phyloP scores from a whole-genome alignment of 495 filamentous ascomycete species.

The Daldinia loculata region DNA sequence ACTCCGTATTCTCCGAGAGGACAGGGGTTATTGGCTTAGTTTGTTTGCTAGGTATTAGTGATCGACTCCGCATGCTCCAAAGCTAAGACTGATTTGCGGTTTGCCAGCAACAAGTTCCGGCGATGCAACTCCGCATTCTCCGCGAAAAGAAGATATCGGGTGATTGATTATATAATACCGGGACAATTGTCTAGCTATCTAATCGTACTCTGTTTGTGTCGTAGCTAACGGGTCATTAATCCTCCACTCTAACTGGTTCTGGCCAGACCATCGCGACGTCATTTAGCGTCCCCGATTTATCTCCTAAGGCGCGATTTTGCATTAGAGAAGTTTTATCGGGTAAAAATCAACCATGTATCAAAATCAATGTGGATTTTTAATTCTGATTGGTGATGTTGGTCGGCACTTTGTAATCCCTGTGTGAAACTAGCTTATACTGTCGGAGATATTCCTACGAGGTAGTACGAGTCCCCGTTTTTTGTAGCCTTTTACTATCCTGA shows the following conservation, averaged over 20 bases:
- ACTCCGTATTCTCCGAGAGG: constrained; percentile 1
- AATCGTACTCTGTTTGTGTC: not conserved
- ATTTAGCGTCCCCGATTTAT: constrained; percentile 5
- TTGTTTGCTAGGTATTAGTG: not conserved
- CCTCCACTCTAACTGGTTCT: not conserved
- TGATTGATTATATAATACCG: not conserved
- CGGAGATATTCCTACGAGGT: not conserved
- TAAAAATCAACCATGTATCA: not conserved
- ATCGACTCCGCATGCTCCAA: not conserved
- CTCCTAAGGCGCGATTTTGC: not conserved
- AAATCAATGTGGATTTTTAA: not conserved
- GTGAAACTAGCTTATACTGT: not conserved
- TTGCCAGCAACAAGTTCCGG: not conserved
- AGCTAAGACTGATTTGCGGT: not conserved
- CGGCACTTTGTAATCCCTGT: constrained; percentile 2
- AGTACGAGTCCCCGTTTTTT: not conserved
- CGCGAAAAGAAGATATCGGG: not conserved
- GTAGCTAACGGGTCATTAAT: not conserved
- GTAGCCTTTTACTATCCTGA: not conserved
- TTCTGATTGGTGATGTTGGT: not conserved
- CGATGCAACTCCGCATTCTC: not conserved
- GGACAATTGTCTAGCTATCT: not conserved
- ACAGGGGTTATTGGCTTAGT: not conserved
- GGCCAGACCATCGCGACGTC: not conserved
- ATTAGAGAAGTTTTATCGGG: not conserved